Conservation (phyloP, 345 rosid species). For the Cardamine resedifolia region DNA sequence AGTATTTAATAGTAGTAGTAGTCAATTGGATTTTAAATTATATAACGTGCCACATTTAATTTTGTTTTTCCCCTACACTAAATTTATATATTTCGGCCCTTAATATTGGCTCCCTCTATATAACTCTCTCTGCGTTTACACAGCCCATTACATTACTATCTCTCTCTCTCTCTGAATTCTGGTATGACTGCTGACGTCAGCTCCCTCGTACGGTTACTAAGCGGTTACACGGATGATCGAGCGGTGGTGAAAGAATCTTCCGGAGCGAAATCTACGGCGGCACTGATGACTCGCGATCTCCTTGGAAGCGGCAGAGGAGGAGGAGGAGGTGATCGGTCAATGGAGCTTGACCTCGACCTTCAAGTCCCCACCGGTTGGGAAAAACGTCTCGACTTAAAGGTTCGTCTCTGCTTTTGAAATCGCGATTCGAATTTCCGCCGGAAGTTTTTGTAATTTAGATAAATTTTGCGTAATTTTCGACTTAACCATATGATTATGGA, state of each 20-base stretch:
- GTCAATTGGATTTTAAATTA: conserved; percentile 10
- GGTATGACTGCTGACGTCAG: conserved; percentile 69
- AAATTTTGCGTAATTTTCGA: neutral
- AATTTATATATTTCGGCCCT: conserved; percentile 1
- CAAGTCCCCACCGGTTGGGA: conserved; percentile 90
- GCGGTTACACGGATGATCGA: conserved; percentile 49
- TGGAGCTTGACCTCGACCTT: conserved; percentile 84
- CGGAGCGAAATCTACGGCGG: conserved; percentile 46
- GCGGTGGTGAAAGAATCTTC: conserved; percentile 36
- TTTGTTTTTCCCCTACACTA: neutral
- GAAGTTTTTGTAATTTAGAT: too few species aligned
- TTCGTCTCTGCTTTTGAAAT: conserved; percentile 26
- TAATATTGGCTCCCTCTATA: conserved; percentile 17
- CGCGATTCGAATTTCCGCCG: neutral
- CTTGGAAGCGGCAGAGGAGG: conserved; percentile 48
- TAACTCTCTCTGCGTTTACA: conserved; percentile 1
- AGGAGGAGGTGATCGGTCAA: conserved; percentile 44
- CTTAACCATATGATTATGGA: neutral
- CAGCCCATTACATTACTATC: neutral
- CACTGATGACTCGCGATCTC: conserved; percentile 68
- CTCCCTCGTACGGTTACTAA: conserved; percentile 45
- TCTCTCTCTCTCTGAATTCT: neutral
- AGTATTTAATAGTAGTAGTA: neutral
- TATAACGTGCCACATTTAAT: conserved; percentile 33
- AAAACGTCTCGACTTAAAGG: conserved; percentile 90